Percentiles rank a stretch among this genome's conserved stretches.
These are phyloP conservation scores for Immersiporthe knoxdaviesiana DNA, from an alignment of 2,329 filamentous ascomycete genomes.

Conservation along the genomic window DNA sequence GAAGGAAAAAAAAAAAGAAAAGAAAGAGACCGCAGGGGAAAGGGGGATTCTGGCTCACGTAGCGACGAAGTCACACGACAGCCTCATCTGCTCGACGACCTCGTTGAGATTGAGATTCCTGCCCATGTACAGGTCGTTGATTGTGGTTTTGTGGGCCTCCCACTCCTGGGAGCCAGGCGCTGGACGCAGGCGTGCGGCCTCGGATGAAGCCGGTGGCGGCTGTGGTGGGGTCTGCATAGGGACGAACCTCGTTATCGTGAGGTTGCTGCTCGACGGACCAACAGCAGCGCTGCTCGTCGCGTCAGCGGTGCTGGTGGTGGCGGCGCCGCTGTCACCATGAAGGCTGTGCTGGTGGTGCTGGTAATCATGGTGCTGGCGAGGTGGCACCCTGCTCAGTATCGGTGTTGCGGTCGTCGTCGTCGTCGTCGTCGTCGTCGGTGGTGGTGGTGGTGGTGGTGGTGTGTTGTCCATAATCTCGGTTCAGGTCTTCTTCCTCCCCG, in stretches of 20 bases:
- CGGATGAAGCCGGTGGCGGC: slow-evolving; percentile 8
- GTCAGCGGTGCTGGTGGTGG: neutral
- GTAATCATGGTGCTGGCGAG: neutral
- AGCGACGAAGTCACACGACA: slow-evolving; percentile 26
- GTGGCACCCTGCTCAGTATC: neutral
- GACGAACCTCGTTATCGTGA: neutral
- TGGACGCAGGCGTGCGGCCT: slow-evolving; percentile 10
- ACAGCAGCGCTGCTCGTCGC: neutral
- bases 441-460: neutral
- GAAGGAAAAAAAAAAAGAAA: neutral
- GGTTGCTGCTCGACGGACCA: neutral
- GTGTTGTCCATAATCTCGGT: neutral
- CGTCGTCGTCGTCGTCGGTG: neutral
- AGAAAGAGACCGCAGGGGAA: neutral
- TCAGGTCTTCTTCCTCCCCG: neutral
- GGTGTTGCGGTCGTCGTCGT: neutral
- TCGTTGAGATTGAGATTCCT: slow-evolving; percentile 30
- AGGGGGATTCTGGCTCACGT: slow-evolving; percentile 25
- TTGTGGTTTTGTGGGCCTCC: slow-evolving; percentile 29
- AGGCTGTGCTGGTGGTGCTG: neutral
- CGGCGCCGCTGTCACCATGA: neutral
- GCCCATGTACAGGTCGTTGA: slow-evolving; percentile 30
- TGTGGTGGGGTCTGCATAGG: slow-evolving; percentile 7
- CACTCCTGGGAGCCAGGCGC: slow-evolving; percentile 25
- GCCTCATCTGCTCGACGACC: slow-evolving; percentile 29